Evolutionary conservation across 352 stramenopile genomes (phyloP).

Genomic region (Phytophthora ramorum): DNA sequence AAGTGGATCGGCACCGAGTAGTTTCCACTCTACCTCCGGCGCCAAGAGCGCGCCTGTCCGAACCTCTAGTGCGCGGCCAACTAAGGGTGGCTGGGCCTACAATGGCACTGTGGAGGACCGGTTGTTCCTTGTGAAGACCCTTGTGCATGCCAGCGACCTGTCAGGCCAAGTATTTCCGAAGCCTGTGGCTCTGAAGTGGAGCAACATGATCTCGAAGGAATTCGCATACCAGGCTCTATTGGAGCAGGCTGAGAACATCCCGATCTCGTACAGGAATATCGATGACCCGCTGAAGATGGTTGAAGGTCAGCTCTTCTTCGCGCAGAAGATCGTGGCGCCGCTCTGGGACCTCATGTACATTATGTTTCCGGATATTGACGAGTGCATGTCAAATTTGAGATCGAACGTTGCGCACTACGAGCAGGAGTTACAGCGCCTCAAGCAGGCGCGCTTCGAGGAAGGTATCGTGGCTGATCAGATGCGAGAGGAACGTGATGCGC

Average conservation of each 20-base stretch:
- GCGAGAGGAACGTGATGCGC: conserved; percentile 30
- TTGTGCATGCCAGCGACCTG: conserved; percentile 90
- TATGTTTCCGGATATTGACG: conserved; percentile 78
- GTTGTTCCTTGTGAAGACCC: conserved; percentile 83
- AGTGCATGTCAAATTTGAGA: conserved; percentile 70
- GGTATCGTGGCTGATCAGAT: conserved; percentile 18
- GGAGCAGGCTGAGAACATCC: conserved; percentile 81
- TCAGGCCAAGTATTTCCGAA: conserved; percentile 88
- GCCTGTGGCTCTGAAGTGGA: conserved; percentile 91
- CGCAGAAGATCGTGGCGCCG: conserved; percentile 82
- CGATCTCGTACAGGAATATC: conserved; percentile 83
- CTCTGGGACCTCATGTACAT: conserved; percentile 80
- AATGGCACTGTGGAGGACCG: conserved; percentile 80
- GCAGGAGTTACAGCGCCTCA: conserved; percentile 73
- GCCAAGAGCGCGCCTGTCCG: conserved; percentile 21
- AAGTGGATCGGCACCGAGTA: conserved; percentile 26
- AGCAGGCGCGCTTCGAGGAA: conserved; percentile 39
- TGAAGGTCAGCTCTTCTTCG: conserved; percentile 87
- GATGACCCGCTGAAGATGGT: conserved; percentile 89
- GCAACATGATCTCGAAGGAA: conserved; percentile 91
- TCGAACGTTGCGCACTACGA: conserved; percentile 88
- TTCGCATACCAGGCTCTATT: conserved; percentile 89
- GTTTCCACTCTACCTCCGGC: conserved; percentile 27
- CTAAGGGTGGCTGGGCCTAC: conserved; percentile 60
- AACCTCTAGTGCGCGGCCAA: conserved; percentile 34